phyloP scores from a whole-genome alignment of 2,329 filamentous ascomycete species.

The Beauveria varroae region DNA sequence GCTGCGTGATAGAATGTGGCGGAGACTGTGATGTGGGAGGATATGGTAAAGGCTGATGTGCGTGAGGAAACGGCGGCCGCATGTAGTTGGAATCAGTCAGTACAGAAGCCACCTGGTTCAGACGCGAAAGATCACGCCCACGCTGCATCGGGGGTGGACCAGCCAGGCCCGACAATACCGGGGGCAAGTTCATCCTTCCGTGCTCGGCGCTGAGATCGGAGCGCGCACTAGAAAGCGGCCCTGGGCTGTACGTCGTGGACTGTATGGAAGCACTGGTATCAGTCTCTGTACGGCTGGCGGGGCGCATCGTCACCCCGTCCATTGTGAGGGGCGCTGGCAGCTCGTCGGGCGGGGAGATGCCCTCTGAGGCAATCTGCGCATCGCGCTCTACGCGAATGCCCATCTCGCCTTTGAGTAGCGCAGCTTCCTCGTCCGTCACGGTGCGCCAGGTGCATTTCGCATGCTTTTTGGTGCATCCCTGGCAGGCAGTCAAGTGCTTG shows the following conservation, averaged over 20 bases:
- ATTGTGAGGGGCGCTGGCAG: not conserved
- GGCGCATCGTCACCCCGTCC: constrained; percentile 2
- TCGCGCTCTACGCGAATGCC: constrained; percentile 12
- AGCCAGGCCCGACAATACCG: not conserved
- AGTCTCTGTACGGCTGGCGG: constrained; percentile 11
- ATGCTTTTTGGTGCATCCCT: constrained; percentile 84
- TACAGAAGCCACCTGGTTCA: constrained; percentile 29
- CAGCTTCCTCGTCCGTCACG: constrained; percentile 63
- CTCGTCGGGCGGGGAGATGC: not conserved
- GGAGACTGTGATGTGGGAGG: not conserved
- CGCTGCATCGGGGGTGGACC: constrained; percentile 3
- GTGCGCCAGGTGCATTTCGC: constrained; percentile 82
- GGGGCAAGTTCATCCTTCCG: constrained; percentile 6
- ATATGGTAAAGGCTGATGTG: not conserved
- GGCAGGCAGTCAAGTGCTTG: constrained; percentile 79
- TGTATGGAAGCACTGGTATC: constrained; percentile 7
- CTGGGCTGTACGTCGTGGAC: constrained; percentile 11
- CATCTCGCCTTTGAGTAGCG: constrained; percentile 22
- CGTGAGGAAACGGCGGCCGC: not conserved
- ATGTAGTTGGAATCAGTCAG: constrained; percentile 10
- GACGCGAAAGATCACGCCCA: constrained; percentile 20
- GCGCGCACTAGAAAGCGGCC: constrained; percentile 6
- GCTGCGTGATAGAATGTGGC: not conserved
- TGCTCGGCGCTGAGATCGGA: constrained; percentile 10
- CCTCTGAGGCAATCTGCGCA: not conserved